Evolutionary conservation across 768 basidiomycete genomes (phyloP), one percentile per base, ranked within the genome.

Genomic region (Fistulinella prunicolor): DNA sequence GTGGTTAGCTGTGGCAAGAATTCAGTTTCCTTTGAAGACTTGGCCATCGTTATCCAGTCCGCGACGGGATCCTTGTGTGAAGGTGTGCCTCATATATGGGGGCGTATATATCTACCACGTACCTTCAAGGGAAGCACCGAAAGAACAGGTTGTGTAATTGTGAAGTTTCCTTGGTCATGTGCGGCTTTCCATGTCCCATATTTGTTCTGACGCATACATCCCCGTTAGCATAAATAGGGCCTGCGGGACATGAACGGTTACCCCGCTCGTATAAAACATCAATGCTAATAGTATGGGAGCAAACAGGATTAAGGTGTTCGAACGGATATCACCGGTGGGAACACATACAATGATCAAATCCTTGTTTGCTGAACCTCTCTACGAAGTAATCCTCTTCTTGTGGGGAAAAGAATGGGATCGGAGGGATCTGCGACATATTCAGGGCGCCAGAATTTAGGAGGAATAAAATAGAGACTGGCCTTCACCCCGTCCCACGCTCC

Each of bases 341-440:
- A n/a, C 12, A 69, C 83, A 20, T 54, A 87, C 87, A 84, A 47
- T 80, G 60, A 42, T 71, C 67, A 56, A 88, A 87, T 0, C 81
- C 80, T 53, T 80, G 81, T 9, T 68, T 67, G 34, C 59, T 58
- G 53, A 79, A 88, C 52, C 82, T 79, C 42, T 85, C 74, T 0
- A 86, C 76, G 49, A 86, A 79, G 57, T 87, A 88, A 55, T 83
- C 78, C 56, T 89, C 86, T 61, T 89, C 83, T 9, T 76, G 75
- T 0, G 57, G 36, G 0, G 76, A 73, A 37, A 88, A 76, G 64
- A 82, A 88, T 0, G 80, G 77, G 40, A 85, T 73, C 0, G 78
- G 74, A 2, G 80, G 76, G 29, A 86, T 80, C 81, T 85, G 40
- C 16, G 1, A 30, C n/a, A n/a, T n/a, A 32, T 13, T 20, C 34